phyloP scores from a whole-genome alignment of 2,329 filamentous ascomycete species.

The Aspergillus sp. region DNA sequence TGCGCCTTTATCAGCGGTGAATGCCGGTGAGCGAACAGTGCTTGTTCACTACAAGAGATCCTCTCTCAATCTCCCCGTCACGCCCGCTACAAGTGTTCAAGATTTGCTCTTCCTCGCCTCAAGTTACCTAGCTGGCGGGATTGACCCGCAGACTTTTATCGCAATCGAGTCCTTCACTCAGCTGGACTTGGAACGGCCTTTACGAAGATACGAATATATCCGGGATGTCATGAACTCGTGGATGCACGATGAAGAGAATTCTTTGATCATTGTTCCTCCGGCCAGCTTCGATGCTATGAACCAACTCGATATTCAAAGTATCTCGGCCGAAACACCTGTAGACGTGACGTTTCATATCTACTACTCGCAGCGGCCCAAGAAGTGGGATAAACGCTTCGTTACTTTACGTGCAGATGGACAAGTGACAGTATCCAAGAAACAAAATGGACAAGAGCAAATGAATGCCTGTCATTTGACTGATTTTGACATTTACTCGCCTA shows the following conservation, averaged over 20 bases:
- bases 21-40: constrained; percentile 71
- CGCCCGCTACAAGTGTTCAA: constrained; percentile 65
- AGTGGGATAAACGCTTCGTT: constrained; percentile 83
- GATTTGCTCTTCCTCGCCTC: constrained; percentile 69
- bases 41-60: constrained; percentile 67
- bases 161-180: constrained; percentile 71
- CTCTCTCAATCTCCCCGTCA: constrained; percentile 67
- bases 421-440: constrained; percentile 65
- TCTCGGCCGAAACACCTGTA: constrained; percentile 58
- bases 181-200: constrained; percentile 72
- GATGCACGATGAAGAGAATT: constrained; percentile 76
- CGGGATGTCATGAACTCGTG: constrained; percentile 89
- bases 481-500: constrained; percentile 84
- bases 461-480: constrained; percentile 82
- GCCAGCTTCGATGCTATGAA: constrained; percentile 45
- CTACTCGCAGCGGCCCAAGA: constrained; percentile 74
- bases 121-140: constrained; percentile 56
- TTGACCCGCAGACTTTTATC: constrained; percentile 63
- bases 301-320: constrained; percentile 58
- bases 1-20: constrained; percentile 74
- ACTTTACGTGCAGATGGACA: constrained; percentile 72
- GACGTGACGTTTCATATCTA: constrained; percentile 69
- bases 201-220: constrained; percentile 81
- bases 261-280: constrained; percentile 61
- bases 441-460: constrained; percentile 61